phyloP scores from a whole-genome alignment of 2,329 filamentous ascomycete species.

The Cladosporium sp. region DNA sequence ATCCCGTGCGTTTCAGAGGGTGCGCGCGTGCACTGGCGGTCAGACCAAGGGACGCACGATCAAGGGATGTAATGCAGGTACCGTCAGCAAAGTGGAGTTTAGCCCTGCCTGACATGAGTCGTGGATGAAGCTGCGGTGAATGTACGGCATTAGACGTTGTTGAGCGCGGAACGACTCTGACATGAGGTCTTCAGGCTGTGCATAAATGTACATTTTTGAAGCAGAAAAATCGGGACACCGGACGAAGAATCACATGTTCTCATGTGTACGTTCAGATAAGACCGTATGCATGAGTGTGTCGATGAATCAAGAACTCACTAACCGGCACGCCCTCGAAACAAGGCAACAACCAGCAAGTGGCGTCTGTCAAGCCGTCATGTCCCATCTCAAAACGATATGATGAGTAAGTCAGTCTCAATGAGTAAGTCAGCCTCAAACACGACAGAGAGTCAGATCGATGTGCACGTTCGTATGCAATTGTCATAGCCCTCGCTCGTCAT shows the following conservation, averaged over 20 bases:
- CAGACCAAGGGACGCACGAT: constrained; percentile 5
- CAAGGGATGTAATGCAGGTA: constrained; percentile 12
- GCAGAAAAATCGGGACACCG: neutral
- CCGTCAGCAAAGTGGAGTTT: neutral
- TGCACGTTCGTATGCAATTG: neutral
- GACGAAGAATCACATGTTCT: neutral
- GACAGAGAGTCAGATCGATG: neutral
- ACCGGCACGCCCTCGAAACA: neutral
- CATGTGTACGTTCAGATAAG: too few relatives aligned
- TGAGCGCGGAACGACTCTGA: neutral
- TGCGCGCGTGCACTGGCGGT: constrained; percentile 9
- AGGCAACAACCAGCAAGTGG: neutral
- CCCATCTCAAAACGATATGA: neutral
- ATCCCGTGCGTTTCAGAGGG: constrained; percentile 7
- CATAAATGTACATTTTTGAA: neutral
- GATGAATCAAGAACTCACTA: neutral
- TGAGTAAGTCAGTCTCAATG: neutral
- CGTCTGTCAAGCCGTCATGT: neutral
- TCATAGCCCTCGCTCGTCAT: neutral
- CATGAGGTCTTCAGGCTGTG: neutral
- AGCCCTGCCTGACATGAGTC: neutral
- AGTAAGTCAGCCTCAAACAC: neutral
- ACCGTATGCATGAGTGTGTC: neutral
- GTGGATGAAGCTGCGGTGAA: neutral
- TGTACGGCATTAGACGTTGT: neutral